phyloP scores from a whole-genome alignment of 352 stramenopile genomes.

The Globisporangium paroecandrum region DNA sequence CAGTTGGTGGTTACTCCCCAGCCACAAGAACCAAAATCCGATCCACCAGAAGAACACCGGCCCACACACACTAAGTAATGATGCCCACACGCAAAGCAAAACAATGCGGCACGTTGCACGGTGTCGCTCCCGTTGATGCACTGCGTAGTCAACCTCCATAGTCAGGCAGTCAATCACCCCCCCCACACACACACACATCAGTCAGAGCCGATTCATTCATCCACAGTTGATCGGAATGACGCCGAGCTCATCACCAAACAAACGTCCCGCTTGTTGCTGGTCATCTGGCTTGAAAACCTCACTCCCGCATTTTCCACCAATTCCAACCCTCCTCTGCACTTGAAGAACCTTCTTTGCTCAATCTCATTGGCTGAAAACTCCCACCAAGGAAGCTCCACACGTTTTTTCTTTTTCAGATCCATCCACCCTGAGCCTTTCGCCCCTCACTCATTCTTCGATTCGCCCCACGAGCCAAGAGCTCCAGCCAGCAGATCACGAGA shows the following conservation, averaged over 20 bases:
- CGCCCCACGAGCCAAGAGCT: neutral
- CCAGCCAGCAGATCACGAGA: neutral
- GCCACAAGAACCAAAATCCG: too few species aligned
- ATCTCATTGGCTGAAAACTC: neutral
- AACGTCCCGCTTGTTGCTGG: neutral
- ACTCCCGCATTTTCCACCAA: neutral
- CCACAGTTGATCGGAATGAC: neutral
- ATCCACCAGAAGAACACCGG: too few species aligned
- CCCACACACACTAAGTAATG: too few species aligned
- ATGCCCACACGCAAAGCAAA: too few species aligned
- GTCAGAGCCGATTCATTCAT: neutral
- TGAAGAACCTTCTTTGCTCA: neutral
- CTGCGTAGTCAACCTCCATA: too few species aligned
- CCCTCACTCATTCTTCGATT: slow-evolving; percentile 8
- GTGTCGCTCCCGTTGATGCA: too few species aligned
- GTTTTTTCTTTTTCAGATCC: slow-evolving; percentile 4
- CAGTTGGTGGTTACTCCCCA: too few species aligned
- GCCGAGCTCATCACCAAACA: neutral
- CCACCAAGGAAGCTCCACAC: slow-evolving; percentile 10
- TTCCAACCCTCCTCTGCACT: neutral
- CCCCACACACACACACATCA: neutral
- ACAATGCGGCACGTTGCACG: too few species aligned
- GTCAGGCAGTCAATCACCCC: too few species aligned
- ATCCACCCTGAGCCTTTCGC: neutral
- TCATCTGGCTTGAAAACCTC: neutral